Base-by-base conservation (phyloP, 768 basidiomycete genomes). In the Leccinum arenicola region DNA sequence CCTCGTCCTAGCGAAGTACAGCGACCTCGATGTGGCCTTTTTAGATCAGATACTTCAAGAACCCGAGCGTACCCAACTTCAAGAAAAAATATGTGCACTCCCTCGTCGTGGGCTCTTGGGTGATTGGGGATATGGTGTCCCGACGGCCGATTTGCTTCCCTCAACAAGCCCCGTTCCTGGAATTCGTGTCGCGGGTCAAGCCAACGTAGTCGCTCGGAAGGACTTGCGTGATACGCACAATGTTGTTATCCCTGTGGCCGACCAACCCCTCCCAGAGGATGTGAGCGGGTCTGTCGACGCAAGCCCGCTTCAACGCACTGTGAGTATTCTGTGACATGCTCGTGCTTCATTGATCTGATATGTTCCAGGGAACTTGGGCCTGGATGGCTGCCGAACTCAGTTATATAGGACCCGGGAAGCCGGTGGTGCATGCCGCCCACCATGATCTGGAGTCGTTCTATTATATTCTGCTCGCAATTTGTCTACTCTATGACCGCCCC, bases 371-470 rank as follows among this genome's bases (percentile, higher is more conserved):
- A 7, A 61, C 15, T 3, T 58, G 60, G 52, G 38, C 40, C 1
- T 57, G 56, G 56, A 61, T 64, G 54, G 57, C 56, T 2, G 25
- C 45, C 1, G 38, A 64, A 23, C 54, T 63, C 12, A 53, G 52
- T 23, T 35, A 48, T 11, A 11, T 40, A 12, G 56, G 38, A 3
- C 33, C 58, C 0, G 23, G 54, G 8, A 35, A 25, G 3, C 56
- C 51, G 2, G 54, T 63, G 17, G 6, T 29, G 1, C 63, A 64
- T 47, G 2, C 8, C n/a, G 31, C 4, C 1, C 23, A 43, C 31
- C 60, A 61, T 11, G 52, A 61, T 8, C 52, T 66, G 1, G 54
- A 66, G 12, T 64, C 54, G 4, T 53, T 66, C 6, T 63, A 57
- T 8, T 61, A 66, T 7, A 33, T 66, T 5, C 8, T 66, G 6